Conservation (phyloP, 768 basidiomycete species). For the Amanita molliuscula region DNA sequence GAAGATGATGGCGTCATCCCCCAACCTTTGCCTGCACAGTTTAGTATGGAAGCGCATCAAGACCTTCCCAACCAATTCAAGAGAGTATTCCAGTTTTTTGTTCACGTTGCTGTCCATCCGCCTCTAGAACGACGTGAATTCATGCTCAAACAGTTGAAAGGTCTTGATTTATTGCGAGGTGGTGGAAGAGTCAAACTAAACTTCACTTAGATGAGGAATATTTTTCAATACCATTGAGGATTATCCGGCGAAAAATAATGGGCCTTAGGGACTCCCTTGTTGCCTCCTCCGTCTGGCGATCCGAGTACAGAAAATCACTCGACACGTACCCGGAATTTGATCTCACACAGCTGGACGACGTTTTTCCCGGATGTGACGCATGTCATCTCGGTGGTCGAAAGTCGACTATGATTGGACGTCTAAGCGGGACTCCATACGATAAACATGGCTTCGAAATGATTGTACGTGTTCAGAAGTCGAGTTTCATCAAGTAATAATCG, state of each 20-base stretch:
- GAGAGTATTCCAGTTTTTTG: conserved; percentile 79
- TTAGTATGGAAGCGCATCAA: conserved; percentile 73
- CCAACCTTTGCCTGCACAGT: conserved; percentile 57
- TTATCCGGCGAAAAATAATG: conserved; percentile 57
- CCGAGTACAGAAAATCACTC: conserved; percentile 54
- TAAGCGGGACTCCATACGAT: conserved; percentile 67
- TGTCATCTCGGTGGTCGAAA: conserved; percentile 66
- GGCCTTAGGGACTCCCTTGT: conserved; percentile 70
- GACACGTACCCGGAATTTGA: conserved; percentile 60
- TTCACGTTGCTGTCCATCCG: conserved; percentile 64
- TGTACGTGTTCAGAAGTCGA: not conserved
- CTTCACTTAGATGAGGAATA: conserved; percentile 45
- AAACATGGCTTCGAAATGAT: conserved; percentile 44
- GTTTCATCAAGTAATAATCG: not conserved
- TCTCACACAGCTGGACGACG: conserved; percentile 39
- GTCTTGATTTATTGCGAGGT: conserved; percentile 20
- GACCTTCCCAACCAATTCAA: conserved; percentile 77
- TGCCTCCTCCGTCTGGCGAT: conserved; percentile 76
- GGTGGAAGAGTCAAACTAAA: not conserved
- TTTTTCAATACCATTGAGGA: conserved; percentile 59
- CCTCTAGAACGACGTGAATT: conserved; percentile 39
- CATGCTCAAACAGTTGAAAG: conserved; percentile 42
- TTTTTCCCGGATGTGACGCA: conserved; percentile 66
- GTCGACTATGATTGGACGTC: conserved; percentile 50
- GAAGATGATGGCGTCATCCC: conserved; percentile 44